These are phyloP conservation scores for Plantago lanceolata DNA, from an alignment of 305 asterid genomes.

Conservation along the genomic window DNA sequence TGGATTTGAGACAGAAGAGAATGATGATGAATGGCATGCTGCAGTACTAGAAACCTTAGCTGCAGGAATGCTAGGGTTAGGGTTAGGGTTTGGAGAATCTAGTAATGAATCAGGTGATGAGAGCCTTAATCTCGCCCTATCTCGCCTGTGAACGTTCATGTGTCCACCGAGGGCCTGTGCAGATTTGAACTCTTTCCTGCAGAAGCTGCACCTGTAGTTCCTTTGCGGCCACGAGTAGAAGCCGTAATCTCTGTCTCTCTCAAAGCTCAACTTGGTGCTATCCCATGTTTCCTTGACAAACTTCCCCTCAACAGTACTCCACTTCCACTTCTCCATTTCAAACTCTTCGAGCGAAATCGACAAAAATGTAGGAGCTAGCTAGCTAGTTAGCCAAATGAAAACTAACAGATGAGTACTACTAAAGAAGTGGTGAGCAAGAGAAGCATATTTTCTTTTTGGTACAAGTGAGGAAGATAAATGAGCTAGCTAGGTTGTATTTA, in stretches of 20 bases:
- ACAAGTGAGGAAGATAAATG: too few species aligned
- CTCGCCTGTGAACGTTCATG: conserved; percentile 51
- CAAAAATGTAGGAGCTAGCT: too few species aligned
- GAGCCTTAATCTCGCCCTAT: conserved; percentile 9
- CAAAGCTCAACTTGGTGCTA: conserved; percentile 2
- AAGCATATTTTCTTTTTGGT: not conserved
- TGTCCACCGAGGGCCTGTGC: conserved; percentile 63
- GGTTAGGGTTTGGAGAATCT: conserved; percentile 13
- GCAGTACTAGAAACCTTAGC: not conserved
- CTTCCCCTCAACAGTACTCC: not conserved
- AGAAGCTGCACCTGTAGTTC: conserved; percentile 46
- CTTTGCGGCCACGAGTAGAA: conserved; percentile 23
- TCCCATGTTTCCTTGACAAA: not conserved
- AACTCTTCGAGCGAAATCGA: too few species aligned
- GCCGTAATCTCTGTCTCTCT: conserved; percentile 5
- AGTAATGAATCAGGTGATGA: conserved; percentile 1
- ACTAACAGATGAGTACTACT: not conserved
- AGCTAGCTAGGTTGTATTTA: too few species aligned
- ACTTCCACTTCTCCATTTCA: conserved; percentile 9
- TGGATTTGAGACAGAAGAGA: not conserved
- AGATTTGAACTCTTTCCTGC: conserved; percentile 54
- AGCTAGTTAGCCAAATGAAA: too few species aligned
- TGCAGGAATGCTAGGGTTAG: not conserved
- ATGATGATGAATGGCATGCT: conserved; percentile 11
- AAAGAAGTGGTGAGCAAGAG: conserved; percentile 5